Percentiles rank a stretch among this genome's conserved stretches.
These are phyloP conservation scores for Furcasterigmium sp. DNA, from an alignment of 2,329 filamentous ascomycete genomes.

Conservation along the genomic window DNA sequence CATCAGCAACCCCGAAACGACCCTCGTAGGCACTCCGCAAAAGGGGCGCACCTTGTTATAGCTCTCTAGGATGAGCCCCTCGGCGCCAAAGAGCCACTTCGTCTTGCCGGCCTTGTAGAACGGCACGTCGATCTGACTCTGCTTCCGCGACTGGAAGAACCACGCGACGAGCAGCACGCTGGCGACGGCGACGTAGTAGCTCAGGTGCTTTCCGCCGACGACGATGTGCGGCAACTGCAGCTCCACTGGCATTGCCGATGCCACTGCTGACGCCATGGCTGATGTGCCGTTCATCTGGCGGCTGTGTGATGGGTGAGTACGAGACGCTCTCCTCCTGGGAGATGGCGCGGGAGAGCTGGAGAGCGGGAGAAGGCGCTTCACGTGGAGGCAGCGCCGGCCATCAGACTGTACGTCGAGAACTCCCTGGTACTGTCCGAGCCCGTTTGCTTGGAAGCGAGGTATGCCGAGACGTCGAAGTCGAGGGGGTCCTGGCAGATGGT, in stretches of 20 bases:
- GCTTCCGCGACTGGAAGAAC: conserved; percentile 28
- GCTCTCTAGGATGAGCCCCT: conserved; percentile 40
- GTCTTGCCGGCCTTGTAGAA: conserved; percentile 42
- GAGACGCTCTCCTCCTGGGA: not conserved
- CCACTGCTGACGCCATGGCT: not conserved
- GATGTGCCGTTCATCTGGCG: not conserved
- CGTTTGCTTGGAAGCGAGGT: no score
- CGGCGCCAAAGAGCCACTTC: conserved; percentile 47
- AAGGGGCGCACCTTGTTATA: conserved; percentile 42
- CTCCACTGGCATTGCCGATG: conserved; percentile 14
- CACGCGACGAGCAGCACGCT: conserved; percentile 30
- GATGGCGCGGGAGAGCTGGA: not conserved
- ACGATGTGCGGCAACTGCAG: conserved; percentile 20
- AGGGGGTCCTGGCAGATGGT: no score
- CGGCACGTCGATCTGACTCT: conserved; percentile 29
- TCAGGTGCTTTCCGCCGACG: conserved; percentile 23
- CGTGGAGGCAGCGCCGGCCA: no score
- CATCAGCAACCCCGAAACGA: not conserved
- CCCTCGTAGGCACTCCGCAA: no score
- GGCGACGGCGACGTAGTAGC: conserved; percentile 35
- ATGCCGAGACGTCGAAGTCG: no score
- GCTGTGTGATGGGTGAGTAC: not conserved
- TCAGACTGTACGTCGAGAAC: no score
- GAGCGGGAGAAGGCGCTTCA: not conserved
- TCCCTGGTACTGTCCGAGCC: no score